Base-by-base conservation (phyloP, 106 monocot species). In the Dioscorea dumetorum region DNA sequence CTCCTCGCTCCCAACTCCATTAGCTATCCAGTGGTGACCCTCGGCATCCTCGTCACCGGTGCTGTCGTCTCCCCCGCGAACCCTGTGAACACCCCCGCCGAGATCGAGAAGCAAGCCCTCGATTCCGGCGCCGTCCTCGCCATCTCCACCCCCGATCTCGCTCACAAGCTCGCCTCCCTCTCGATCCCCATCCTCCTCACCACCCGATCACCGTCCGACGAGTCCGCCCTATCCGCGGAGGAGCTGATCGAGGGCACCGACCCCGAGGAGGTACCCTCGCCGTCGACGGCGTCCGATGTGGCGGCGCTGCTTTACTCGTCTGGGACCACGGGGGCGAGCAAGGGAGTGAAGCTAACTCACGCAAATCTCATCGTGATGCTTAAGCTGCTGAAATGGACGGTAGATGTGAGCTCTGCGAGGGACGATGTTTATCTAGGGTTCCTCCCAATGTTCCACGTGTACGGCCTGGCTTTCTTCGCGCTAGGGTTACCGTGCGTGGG, bases 241-340 rank as follows among this genome's bases (percentile, higher is more conserved):
- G 65, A 65, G 62, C 61, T 76, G 62, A 76, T 81, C 28, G 71
- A 76, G 56, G 57, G 28, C 0, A 71, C 57, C 48, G 72, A 71
- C 8, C 56, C 66, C 17, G 9, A 13, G 17, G 70, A 49, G 31
- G 48, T 48, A 18, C 62, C 72, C 7, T n/a, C 50, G 8, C 48
- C 31, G 14, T 11, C 41, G 18, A 34, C 34, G 22, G n/a, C 35
- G 60, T 73, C 77, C 33, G 83, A 76, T 64, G 50, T 66, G 62
- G 87, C 83, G 18, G 74, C 73, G 18, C 12, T 87, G 18, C 70
- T 80, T 6, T 83, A 83, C 72, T 83, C 87, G 15, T 76, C 81
- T 8, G 79, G 82, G 3, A 79, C 78, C 7, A 86, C 70, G 11
- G 79, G 79, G 23, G 49, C 51, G 48, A 67, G 53, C 82, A 85